These are phyloP conservation scores for Curvularia lunata DNA, from an alignment of 2,329 filamentous ascomycete species.

Conservation along the genomic window DNA sequence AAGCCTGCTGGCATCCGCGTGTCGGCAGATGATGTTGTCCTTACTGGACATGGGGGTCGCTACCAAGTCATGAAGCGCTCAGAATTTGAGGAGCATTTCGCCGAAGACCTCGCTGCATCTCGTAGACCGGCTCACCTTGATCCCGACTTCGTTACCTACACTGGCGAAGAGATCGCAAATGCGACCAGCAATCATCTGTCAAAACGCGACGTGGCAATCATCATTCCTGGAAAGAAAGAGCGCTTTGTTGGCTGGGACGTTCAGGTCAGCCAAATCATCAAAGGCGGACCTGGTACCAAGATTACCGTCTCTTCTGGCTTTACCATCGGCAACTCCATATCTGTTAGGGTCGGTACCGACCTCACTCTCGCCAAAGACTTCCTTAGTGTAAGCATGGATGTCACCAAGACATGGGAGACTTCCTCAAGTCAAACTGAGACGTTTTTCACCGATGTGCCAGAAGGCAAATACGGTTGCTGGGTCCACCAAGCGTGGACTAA, in stretches of 20 bases:
- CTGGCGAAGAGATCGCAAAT: conserved; percentile 11
- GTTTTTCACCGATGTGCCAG: conserved; percentile 45
- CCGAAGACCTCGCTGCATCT: conserved; percentile 14
- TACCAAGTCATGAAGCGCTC: conserved; percentile 33
- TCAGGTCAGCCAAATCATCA: conserved; percentile 47
- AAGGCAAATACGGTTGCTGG: conserved; percentile 49
- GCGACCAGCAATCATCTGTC: conserved; percentile 2
- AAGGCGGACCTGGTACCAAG: conserved; percentile 25
- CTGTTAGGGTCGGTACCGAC: conserved; percentile 25
- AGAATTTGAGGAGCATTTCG: conserved; percentile 27
- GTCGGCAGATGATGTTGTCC: conserved; percentile 33
- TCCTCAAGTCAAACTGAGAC: conserved; percentile 32
- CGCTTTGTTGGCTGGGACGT: conserved; percentile 52
- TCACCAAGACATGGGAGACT: conserved; percentile 44
- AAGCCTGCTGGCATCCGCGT: conserved; percentile 16
- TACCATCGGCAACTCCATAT: conserved; percentile 43
- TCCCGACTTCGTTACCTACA: conserved; percentile 14
- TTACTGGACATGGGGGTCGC: conserved; percentile 34
- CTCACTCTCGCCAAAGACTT: conserved; percentile 36
- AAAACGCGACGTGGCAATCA: conserved; percentile 25
- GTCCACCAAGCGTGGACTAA: conserved; percentile 50
- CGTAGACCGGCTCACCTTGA: conserved; percentile 30
- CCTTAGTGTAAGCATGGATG: conserved; percentile 35
- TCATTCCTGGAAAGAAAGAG: conserved; percentile 30
- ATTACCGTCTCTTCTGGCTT: conserved; percentile 47